Evolutionary conservation across 352 stramenopile genomes (phyloP).

Genomic region (Phytophthora ohioensis): DNA sequence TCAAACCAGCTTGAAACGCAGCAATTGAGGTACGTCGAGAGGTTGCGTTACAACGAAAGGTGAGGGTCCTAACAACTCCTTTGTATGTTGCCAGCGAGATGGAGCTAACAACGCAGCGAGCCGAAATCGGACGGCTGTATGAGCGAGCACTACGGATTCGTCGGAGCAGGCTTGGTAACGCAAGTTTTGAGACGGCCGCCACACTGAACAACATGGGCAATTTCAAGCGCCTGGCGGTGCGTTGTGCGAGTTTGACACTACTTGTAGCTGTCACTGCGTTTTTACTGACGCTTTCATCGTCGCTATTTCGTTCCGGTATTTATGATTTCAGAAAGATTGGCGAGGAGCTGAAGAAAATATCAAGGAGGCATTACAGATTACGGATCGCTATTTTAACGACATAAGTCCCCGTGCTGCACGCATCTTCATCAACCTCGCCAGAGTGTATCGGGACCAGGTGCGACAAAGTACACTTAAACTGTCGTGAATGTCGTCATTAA

Average conservation of each 20-base stretch:
- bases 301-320: background rate
- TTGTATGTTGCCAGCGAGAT: conserved; percentile 28
- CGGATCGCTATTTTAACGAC: conserved; percentile 79
- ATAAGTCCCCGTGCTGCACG: conserved; percentile 73
- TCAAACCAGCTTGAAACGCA: conserved; percentile 70
- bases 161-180: conserved; percentile 72
- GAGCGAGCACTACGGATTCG: conserved; percentile 74
- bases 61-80: conserved; percentile 6
- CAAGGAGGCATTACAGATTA: conserved; percentile 82
- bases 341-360: conserved; percentile 73
- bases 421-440: conserved; percentile 82
- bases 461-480: background rate
- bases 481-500: background rate
- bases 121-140: conserved; percentile 74
- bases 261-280: background rate
- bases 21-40: conserved; percentile 53
- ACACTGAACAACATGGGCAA: conserved; percentile 89
- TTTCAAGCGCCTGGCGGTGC: conserved; percentile 78
- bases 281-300: conserved; percentile 1
- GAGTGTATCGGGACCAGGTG: conserved; percentile 83
- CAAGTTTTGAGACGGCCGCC: conserved; percentile 81
- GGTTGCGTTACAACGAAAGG: background rate
- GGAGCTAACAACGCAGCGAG: conserved; percentile 49
- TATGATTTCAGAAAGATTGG: conserved; percentile 62
- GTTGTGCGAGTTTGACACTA: conserved; percentile 4